These are phyloP conservation scores for Neurospora sp. DNA, from an alignment of 495 filamentous ascomycete genomes.

Conservation along the genomic window DNA sequence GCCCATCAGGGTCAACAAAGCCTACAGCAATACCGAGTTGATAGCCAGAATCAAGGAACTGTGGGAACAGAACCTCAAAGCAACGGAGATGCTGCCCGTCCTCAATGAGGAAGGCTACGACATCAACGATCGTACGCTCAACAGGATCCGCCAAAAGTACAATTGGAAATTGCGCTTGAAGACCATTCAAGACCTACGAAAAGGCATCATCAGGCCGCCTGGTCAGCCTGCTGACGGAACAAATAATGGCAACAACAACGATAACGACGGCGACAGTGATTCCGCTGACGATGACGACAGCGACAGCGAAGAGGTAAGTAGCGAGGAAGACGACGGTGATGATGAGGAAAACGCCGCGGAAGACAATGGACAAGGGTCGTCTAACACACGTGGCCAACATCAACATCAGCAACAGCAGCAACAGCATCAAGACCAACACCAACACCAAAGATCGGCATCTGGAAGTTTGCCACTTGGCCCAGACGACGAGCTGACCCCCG, in stretches of 20 bases:
- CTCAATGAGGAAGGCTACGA: slow-evolving; percentile 62
- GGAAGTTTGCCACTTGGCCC: slow-evolving; percentile 12
- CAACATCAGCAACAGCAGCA: neutral
- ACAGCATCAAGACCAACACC: neutral
- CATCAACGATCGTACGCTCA: slow-evolving; percentile 57
- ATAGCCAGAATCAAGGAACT: slow-evolving; percentile 61
- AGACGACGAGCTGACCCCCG: slow-evolving; percentile 38
- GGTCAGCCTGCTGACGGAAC: slow-evolving; percentile 11
- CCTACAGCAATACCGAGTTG: slow-evolving; percentile 55
- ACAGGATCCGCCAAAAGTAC: neutral
- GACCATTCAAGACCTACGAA: slow-evolving; percentile 51
- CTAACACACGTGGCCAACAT: neutral
- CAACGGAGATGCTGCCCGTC: slow-evolving; percentile 62
- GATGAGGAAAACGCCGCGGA: neutral
- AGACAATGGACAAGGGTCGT: neutral
- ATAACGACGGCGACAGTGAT: neutral
- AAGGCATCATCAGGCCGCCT: slow-evolving; percentile 45
- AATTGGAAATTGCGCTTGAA: slow-evolving; percentile 42
- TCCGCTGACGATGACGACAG: neutral
- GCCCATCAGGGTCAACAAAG: slow-evolving; percentile 59
- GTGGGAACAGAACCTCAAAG: slow-evolving; percentile 61
- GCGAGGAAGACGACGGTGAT: slow-evolving; percentile 21
- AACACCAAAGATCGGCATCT: neutral
- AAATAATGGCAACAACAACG: slow-evolving; percentile 14
- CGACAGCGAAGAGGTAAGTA: neutral